Evolutionary conservation across 1,284 basidiomycete species (phyloP), one percentile per base, ranked within the genome.

Genomic region (Volvariella surrecta): DNA sequence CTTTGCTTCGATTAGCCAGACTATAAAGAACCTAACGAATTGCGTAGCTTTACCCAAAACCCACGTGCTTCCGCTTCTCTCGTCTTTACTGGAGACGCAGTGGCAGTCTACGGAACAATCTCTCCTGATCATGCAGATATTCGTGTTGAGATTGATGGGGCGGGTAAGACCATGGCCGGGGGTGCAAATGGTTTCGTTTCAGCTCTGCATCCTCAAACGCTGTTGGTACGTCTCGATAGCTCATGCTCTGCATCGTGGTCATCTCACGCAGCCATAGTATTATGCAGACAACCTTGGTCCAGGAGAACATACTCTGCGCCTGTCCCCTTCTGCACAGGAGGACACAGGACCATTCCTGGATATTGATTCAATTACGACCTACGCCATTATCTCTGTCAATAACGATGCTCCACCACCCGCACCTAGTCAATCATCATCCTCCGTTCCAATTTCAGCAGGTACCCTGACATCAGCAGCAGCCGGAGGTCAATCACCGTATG

Each of bases 91-190:
- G 74, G 74, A 22, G 66, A 73, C 44, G 72, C 68, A 15, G 59
- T 78, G 37, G 71, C 71, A 11, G 47, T 76, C 1, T 76, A 71
- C 47, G 73, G 74, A 22, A 70, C 73, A 1, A 62, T 72, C 17
- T 68, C 71, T 6, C 67, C 71, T 15, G 63, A 70, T 43, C 72
- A 71, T 50, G 67, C 70, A 15, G 57, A 70, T 46, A 62, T 73
- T 42, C 60, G 61, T 10, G 55, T 76, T n/a, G 56, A 60, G 0
- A 39, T 76, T 22, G 73, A 78, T 49, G 70, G 68, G 2, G 42
- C 59, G 22, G 53, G 52, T 0, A 54, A 51, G 22, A 44, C 54
- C n/a, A 51, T 71, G 38, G 55, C 6, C 24, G 24, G 24, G 11
- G 24, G 24, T 28, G 24, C 24, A 6, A 28, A 11, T 28, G 24